Conservation (phyloP, 129 eudicot genomes). For the Calendula officinalis region DNA sequence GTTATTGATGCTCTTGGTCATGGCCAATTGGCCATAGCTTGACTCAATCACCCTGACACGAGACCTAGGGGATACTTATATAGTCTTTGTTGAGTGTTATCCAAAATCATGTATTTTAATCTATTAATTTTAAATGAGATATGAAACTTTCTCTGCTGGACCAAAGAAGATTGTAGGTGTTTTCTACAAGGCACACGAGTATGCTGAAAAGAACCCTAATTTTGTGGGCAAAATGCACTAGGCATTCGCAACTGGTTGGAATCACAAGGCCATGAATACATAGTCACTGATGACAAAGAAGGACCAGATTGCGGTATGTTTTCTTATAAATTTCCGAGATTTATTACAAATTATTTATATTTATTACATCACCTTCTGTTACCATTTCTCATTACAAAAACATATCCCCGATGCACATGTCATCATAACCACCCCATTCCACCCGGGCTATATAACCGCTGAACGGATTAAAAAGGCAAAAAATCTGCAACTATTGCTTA, state of each 20-base stretch:
- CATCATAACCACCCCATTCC: slow-evolving; percentile 90
- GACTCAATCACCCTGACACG: no score
- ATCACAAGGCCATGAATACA: slow-evolving; percentile 85
- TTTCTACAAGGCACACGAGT: slow-evolving; percentile 91
- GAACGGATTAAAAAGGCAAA: slow-evolving; percentile 92
- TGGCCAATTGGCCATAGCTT: no score
- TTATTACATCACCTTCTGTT: not conserved
- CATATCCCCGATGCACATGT: slow-evolving; percentile 91
- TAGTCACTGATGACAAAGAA: slow-evolving; percentile 95
- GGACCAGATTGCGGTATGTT: slow-evolving; percentile 81
- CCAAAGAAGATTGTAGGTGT: slow-evolving; percentile 96
- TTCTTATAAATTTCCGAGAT: not conserved
- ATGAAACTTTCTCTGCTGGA: slow-evolving; percentile 54
- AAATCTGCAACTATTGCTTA: slow-evolving; percentile 77
- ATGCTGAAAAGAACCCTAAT: slow-evolving; percentile 86
- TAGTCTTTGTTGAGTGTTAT: no score
- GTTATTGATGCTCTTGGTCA: slow-evolving; percentile 9
- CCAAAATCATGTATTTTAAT: no score
- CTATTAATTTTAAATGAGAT: no score
- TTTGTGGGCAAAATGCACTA: slow-evolving; percentile 75
- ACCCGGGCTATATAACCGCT: slow-evolving; percentile 94
- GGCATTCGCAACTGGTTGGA: slow-evolving; percentile 96
- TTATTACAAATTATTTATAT: not conserved
- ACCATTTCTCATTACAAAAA: slow-evolving; percentile 47
- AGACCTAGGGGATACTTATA: no score